Percentiles rank a stretch among this genome's conserved stretches.
These are phyloP conservation scores for Quillaja saponaria DNA, from an alignment of 306 rosid species.

Conservation along the genomic window DNA sequence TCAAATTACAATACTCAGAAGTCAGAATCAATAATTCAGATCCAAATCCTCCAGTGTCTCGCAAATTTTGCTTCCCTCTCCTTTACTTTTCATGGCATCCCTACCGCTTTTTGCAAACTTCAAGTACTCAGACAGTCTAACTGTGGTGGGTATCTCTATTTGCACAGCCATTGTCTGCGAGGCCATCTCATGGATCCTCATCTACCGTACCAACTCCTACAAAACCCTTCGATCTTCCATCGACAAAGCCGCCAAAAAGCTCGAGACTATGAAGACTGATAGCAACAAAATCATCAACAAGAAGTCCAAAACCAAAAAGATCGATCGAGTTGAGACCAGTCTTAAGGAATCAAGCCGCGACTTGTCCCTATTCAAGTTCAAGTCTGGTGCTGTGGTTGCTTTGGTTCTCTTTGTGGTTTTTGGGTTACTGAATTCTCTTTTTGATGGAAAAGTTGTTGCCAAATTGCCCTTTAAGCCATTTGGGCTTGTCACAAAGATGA, in stretches of 20 bases:
- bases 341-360: slow-evolving; percentile 96
- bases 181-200: slow-evolving; percentile 93
- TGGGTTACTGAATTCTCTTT: slow-evolving; percentile 83
- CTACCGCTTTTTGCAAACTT: slow-evolving; percentile 48
- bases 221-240: slow-evolving; percentile 92
- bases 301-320: slow-evolving; percentile 92
- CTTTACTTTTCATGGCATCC: no score
- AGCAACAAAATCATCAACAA: slow-evolving; percentile 58
- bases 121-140: slow-evolving; percentile 76
- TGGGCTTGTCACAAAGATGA: slow-evolving; percentile 88
- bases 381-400: slow-evolving; percentile 97
- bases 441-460: slow-evolving; percentile 89
- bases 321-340: slow-evolving; percentile 95
- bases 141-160: slow-evolving; percentile 86
- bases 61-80: no score
- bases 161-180: slow-evolving; percentile 93
- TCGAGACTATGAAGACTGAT: slow-evolving; percentile 94
- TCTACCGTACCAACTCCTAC: slow-evolving; percentile 95
- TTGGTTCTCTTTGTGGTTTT: slow-evolving; percentile 95
- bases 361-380: slow-evolving; percentile 90
- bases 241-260: slow-evolving; percentile 95
- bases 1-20: no score
- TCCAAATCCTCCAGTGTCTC: no score
- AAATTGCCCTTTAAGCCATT: slow-evolving; percentile 85
- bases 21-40: no score